These are phyloP conservation scores for Coriaria nepalensis DNA, from an alignment of 306 rosid species.

Conservation along the genomic window DNA sequence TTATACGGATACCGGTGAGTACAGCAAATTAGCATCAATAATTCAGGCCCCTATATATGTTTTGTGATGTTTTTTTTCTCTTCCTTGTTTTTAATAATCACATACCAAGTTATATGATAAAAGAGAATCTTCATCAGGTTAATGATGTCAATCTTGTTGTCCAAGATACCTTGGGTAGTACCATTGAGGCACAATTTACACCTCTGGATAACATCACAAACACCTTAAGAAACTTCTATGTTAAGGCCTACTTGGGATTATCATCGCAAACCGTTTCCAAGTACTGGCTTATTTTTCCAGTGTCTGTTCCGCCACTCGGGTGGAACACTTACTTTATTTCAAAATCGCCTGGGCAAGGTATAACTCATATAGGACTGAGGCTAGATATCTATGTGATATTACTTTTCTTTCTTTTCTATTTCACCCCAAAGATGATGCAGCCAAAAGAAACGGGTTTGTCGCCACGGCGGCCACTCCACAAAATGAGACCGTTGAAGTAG, in stretches of 20 bases:
- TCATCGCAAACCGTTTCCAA: slow-evolving; percentile 41
- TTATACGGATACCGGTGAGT: slow-evolving; percentile 71
- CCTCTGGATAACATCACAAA: slow-evolving; percentile 44
- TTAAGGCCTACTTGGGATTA: slow-evolving; percentile 57
- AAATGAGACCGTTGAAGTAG: slow-evolving; percentile 38
- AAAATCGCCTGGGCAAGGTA: slow-evolving; percentile 34
- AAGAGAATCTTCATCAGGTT: slow-evolving; percentile 39
- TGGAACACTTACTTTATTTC: slow-evolving; percentile 83
- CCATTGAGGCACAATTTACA: slow-evolving; percentile 41
- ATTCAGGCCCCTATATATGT: no score
- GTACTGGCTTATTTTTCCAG: slow-evolving; percentile 81
- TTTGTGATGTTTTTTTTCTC: no score
- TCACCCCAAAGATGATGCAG: slow-evolving; percentile 28
- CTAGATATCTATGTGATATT: slow-evolving; percentile 7
- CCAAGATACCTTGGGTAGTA: slow-evolving; percentile 57
- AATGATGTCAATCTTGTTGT: slow-evolving; percentile 52
- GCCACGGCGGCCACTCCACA: slow-evolving; percentile 13
- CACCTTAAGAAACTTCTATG: slow-evolving; percentile 47
- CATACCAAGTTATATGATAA: background rate
- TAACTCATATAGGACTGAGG: no score
- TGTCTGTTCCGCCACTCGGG: slow-evolving; percentile 65
- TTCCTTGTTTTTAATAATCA: no score
- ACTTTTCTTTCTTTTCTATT: background rate
- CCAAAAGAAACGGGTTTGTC: slow-evolving; percentile 13
- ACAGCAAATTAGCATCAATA: no score